Percentiles rank a stretch among this genome's conserved stretches.
Conservation (phyloP, 2,329 filamentous ascomycete species). For the Botrytis hyacinthi region DNA sequence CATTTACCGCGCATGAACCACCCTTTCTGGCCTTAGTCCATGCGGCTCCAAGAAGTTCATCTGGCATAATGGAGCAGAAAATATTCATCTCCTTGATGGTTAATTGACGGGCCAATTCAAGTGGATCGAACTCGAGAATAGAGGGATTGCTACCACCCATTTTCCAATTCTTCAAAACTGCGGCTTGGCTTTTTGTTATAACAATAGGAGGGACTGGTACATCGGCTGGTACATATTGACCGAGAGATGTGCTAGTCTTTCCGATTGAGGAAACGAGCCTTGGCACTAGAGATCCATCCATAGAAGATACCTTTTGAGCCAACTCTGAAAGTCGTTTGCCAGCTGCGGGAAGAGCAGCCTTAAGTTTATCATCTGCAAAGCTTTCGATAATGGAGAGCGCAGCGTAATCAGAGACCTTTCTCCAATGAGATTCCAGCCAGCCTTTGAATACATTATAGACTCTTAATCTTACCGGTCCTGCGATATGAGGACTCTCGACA, state of each 20-base stretch:
- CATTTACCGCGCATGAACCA: conserved; percentile 76
- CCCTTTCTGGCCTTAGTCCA: conserved; percentile 78
- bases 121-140: conserved; percentile 85
- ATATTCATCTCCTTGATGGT: conserved; percentile 89
- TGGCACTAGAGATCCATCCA: conserved; percentile 73
- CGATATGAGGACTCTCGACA: conserved; percentile 70
- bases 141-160: conserved; percentile 66
- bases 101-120: conserved; percentile 88
- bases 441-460: conserved; percentile 97
- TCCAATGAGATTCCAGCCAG: conserved; percentile 97
- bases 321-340: conserved; percentile 79
- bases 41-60: conserved; percentile 86
- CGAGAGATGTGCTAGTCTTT: conserved; percentile 76
- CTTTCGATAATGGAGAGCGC: conserved; percentile 73
- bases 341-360: conserved; percentile 67
- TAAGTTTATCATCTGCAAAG: conserved; percentile 76
- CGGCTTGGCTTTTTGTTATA: conserved; percentile 74
- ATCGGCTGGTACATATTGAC: conserved; percentile 68
- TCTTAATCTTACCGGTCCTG: conserved; percentile 78
- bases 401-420: conserved; percentile 72
- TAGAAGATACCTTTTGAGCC: conserved; percentile 71
- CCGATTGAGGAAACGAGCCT: conserved; percentile 81
- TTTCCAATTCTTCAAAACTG: conserved; percentile 71
- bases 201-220: conserved; percentile 67
- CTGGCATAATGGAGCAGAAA: conserved; percentile 87